phyloP scores from a whole-genome alignment of 495 filamentous ascomycete genomes.

The Talaromyces trachyspermus region DNA sequence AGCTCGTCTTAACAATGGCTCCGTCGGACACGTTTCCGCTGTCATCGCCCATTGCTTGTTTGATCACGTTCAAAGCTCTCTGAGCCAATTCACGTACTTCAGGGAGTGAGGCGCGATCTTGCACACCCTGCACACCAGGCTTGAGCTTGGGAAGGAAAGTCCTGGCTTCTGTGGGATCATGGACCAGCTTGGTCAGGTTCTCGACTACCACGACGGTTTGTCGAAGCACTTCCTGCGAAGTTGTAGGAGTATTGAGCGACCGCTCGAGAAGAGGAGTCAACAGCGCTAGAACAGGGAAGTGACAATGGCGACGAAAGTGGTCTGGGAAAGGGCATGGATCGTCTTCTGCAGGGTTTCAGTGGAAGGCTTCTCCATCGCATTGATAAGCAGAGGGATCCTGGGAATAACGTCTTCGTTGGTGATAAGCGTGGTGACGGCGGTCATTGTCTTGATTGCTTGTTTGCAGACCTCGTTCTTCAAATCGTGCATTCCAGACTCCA shows the following conservation, averaged over 20 bases:
- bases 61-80: slow-evolving; percentile 76
- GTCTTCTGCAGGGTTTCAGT: slow-evolving; percentile 85
- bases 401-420: slow-evolving; percentile 96
- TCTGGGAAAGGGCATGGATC: slow-evolving; percentile 94
- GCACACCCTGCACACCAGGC: slow-evolving; percentile 85
- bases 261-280: slow-evolving; percentile 93
- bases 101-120: slow-evolving; percentile 81
- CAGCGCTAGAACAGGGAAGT: slow-evolving; percentile 96
- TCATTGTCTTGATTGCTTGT: slow-evolving; percentile 85
- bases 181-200: slow-evolving; percentile 96
- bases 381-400: slow-evolving; percentile 85
- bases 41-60: slow-evolving; percentile 84
- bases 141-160: slow-evolving; percentile 94
- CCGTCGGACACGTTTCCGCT: slow-evolving; percentile 45
- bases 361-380: slow-evolving; percentile 91
- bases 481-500: slow-evolving; percentile 93
- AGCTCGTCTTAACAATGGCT: slow-evolving; percentile 59
- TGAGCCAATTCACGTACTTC: slow-evolving; percentile 89
- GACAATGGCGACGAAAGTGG: slow-evolving; percentile 96
- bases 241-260: slow-evolving; percentile 81
- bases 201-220: slow-evolving; percentile 98
- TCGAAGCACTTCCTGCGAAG: slow-evolving; percentile 87
- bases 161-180: slow-evolving; percentile 92
- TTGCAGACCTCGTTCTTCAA: slow-evolving; percentile 86
- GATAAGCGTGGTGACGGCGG: slow-evolving; percentile 77